phyloP scores from a whole-genome alignment of 2,329 filamentous ascomycete species.

The Fusarium mundagurra region DNA sequence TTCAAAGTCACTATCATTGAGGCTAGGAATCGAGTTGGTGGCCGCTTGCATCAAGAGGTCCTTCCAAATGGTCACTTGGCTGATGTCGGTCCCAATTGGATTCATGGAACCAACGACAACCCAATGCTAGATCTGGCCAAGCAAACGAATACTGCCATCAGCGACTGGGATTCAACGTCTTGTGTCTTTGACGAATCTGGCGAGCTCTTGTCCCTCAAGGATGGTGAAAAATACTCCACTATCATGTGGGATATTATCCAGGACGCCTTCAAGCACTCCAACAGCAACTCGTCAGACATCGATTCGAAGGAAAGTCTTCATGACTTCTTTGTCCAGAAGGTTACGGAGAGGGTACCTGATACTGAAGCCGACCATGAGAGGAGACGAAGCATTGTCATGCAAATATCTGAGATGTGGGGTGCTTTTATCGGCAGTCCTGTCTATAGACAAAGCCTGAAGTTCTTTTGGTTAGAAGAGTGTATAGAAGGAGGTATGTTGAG shows the following conservation, averaged over 20 bases:
- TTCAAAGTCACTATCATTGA: constrained; percentile 76
- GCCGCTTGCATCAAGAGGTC: constrained; percentile 65
- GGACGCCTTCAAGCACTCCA: constrained; percentile 73
- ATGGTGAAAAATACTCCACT: constrained; percentile 59
- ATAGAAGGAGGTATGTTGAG: constrained; percentile 70
- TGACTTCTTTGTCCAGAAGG: constrained; percentile 62
- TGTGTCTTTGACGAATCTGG: constrained; percentile 68
- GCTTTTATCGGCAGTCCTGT: constrained; percentile 75
- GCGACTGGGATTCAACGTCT: constrained; percentile 61
- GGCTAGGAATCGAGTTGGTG: constrained; percentile 73
- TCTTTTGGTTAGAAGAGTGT: constrained; percentile 82
- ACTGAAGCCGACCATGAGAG: constrained; percentile 52
- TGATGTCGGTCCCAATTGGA: constrained; percentile 81
- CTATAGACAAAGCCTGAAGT: constrained; percentile 74
- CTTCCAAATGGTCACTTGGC: constrained; percentile 60
- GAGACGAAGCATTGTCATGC: constrained; percentile 57
- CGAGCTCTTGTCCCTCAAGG: constrained; percentile 55
- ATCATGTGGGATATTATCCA: constrained; percentile 75
- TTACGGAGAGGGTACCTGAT: constrained; percentile 58
- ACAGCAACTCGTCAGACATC: constrained; percentile 62
- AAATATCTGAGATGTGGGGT: constrained; percentile 74
- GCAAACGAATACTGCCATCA: constrained; percentile 63
- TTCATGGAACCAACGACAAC: constrained; percentile 77
- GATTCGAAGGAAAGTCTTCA: constrained; percentile 58
- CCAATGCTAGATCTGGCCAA: constrained; percentile 74